Evolutionary conservation across 192 early-diverging fungal species (phyloP).

Genomic region (Jimgerdemannia flammicorona): DNA sequence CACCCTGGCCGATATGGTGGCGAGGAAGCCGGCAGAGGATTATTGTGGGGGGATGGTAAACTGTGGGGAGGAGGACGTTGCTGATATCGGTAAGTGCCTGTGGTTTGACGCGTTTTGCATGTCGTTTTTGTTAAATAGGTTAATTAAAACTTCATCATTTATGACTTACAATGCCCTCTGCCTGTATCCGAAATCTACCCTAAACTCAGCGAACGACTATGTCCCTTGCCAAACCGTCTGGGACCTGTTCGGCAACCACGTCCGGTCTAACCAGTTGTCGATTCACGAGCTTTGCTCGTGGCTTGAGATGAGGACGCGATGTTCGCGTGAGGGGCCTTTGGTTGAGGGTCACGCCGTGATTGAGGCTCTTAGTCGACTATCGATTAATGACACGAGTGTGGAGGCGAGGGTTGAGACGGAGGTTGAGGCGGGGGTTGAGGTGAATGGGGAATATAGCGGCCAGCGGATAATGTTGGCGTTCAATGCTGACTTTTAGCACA

Average conservation of each 20-base stretch:
- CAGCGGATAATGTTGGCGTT: neutral
- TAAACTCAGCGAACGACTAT: neutral
- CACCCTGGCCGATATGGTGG: neutral
- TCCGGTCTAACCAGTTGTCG: neutral
- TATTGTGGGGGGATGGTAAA: neutral
- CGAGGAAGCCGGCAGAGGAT: neutral
- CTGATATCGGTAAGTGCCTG: neutral
- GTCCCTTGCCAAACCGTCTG: conserved; percentile 1
- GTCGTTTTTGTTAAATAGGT: too few species aligned
- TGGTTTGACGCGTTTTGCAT: neutral
- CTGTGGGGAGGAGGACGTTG: neutral
- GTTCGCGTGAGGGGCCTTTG: neutral
- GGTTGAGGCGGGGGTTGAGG: neutral
- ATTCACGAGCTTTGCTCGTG: neutral
- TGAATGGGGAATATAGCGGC: neutral
- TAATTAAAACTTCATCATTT: too few species aligned
- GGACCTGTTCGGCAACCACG: neutral
- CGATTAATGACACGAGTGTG: neutral
- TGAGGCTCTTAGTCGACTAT: neutral
- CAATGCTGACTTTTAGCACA: neutral
- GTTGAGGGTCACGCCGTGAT: neutral
- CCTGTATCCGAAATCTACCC: too few species aligned
- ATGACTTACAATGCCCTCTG: too few species aligned
- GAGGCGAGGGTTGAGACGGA: neutral
- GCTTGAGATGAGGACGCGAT: neutral